Base-by-base conservation (phyloP, 768 basidiomycete species). In the Exsudoporus frostii region DNA sequence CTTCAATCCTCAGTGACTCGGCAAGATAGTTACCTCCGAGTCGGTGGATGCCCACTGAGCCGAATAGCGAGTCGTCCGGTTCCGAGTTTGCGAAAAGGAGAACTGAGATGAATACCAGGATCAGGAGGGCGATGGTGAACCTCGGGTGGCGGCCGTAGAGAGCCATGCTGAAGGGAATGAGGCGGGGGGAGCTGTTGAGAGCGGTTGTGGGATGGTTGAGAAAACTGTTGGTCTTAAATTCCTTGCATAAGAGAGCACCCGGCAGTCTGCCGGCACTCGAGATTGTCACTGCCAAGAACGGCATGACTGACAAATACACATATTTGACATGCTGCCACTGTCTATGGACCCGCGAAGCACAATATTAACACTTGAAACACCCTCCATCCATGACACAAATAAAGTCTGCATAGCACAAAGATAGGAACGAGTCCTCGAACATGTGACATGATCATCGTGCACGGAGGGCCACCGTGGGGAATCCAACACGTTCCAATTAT, bases 121-220 rank as follows among this genome's bases (percentile, higher is more conserved):
- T 38, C 7, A 69, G 48, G 25, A 70, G 56, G 22, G 59, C 47
- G n/a, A 68, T 64, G 14, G 60, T 68, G 54, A 69, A 68, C 22
- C 70, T 58, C 1, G 70, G 66, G 37, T 70, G 66, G 30, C 65
- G 68, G n/a, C 41, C 51, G 53, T 62, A 64, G 25, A 71, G 64
- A 37, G 60, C 30, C 64, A 67, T 70, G 45, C 37, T 46, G 53
- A 42, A 25, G 44, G 39, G 25, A 9, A 25, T 19, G 45, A 45
- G 43, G 14, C 5, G 55, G n/a, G 30, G 22, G 45, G 45, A 15
- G 50, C 44, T 53, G 58, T 60, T 54, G 61, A 56, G 37, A 57
- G 50, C 30, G 9, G 20, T 22, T 25, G 29, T 48, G 46, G 11
- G 38, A 42, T 20, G 19, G 50, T 39, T 6, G 6, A 40, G 27